phyloP scores from a whole-genome alignment of 1,284 basidiomycete genomes.

The Ceratobasidium sp. region DNA sequence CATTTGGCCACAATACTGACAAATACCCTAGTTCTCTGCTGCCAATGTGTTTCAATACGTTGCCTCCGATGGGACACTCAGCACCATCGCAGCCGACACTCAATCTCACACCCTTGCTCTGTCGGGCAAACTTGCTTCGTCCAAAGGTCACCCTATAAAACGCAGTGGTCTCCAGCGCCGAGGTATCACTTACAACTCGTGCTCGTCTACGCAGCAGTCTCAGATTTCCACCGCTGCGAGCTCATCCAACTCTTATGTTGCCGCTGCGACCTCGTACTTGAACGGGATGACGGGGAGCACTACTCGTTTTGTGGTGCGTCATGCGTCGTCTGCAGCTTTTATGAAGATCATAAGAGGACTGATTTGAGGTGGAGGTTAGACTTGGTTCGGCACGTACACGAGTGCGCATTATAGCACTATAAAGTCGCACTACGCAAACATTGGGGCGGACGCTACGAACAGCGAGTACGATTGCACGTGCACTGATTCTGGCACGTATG shows the following conservation, averaged over 20 bases:
- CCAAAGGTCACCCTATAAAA: slow-evolving; percentile 4
- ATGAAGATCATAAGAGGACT: background rate
- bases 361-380: too few relatives aligned
- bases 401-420: slow-evolving; percentile 16
- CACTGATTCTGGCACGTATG: slow-evolving; percentile 17
- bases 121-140: slow-evolving; percentile 39
- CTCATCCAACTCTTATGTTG: slow-evolving; percentile 34
- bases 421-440: slow-evolving; percentile 17
- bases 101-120: slow-evolving; percentile 20
- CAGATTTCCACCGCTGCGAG: slow-evolving; percentile 40
- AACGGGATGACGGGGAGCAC: background rate
- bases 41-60: slow-evolving; percentile 32
- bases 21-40: slow-evolving; percentile 20
- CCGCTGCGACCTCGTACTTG: slow-evolving; percentile 17
- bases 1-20: background rate
- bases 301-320: slow-evolving; percentile 14
- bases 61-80: slow-evolving; percentile 9
- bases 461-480: slow-evolving; percentile 41
- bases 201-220: slow-evolving; percentile 9
- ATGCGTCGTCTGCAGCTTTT: background rate
- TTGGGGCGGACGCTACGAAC: slow-evolving; percentile 38
- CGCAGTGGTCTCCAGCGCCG: slow-evolving; percentile 5
- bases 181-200: slow-evolving; percentile 7
- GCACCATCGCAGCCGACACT: slow-evolving; percentile 11
- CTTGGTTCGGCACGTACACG: slow-evolving; percentile 40